Percentiles rank a stretch among this genome's conserved stretches.
phyloP scores from a whole-genome alignment of 225 moss, liverwort and hornwort genomes.

The Pseudisothecium myosuroides region DNA sequence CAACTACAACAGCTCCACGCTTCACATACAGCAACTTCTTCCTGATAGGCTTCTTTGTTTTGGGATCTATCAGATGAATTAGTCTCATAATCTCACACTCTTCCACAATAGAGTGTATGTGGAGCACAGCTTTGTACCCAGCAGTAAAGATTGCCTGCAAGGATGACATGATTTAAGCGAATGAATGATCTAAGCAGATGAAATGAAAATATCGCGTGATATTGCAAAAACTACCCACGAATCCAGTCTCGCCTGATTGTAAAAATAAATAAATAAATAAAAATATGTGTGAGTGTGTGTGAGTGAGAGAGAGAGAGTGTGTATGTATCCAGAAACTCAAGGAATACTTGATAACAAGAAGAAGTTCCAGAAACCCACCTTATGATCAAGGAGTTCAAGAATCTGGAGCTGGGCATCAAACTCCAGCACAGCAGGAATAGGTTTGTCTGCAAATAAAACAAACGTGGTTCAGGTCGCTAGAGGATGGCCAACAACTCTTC shows the following conservation, averaged over 20 bases:
- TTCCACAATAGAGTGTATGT: slow-evolving; percentile 79
- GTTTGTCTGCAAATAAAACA: slow-evolving; percentile 30
- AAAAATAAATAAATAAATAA: background rate
- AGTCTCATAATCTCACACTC: slow-evolving; percentile 84
- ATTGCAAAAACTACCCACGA: background rate
- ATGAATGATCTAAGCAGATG: background rate
- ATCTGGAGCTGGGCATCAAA: slow-evolving; percentile 93
- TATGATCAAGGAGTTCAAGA: slow-evolving; percentile 89
- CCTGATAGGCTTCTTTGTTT: slow-evolving; percentile 71
- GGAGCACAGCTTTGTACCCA: slow-evolving; percentile 87
- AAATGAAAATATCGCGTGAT: background rate
- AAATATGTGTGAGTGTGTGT: too few relatives aligned
- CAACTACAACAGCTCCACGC: slow-evolving; percentile 76
- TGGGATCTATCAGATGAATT: slow-evolving; percentile 72
- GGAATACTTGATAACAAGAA: background rate
- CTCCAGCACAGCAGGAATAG: slow-evolving; percentile 69
- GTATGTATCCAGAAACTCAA: background rate
- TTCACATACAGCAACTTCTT: slow-evolving; percentile 78
- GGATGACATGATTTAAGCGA: background rate
- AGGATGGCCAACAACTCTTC: background rate
- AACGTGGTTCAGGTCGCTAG: background rate
- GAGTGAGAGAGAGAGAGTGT: too few relatives aligned
- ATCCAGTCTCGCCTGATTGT: background rate
- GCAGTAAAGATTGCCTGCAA: slow-evolving; percentile 85
- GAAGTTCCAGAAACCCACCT: slow-evolving; percentile 16